Base-by-base conservation (phyloP, 371 early-diverging fungal genomes). In the Thermomucor indicae-seudaticae region DNA sequence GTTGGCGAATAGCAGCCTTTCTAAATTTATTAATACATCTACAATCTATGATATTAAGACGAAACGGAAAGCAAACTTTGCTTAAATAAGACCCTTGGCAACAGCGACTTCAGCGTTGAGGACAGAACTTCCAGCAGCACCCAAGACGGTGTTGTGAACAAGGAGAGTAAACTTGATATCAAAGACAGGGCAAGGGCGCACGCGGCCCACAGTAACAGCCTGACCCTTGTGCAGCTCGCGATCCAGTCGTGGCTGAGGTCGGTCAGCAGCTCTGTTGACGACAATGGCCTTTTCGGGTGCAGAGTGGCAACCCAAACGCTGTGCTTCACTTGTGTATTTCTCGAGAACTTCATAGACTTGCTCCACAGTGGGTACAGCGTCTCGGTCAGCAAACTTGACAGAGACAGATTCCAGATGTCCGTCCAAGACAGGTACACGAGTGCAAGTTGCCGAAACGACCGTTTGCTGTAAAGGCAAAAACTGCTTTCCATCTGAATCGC, bases 211-310 rank as follows among this genome's bases (percentile, higher is more conserved):
- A 16, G 90, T 89, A 37, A 95, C 93, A 23, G 90, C 74, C 69
- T 92, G 88, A 19, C 96, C 97, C 44, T 80, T 79, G 30, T 89
- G 90, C 28, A 81, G 77, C 47, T 87, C 85, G 48, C 91, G 79
- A 68, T 97, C 98, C 43, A 97, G 72, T 34, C 96, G 82, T 28
- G 97, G 97, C 70, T 96, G 98, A 23, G 98, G 98, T 29, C 98
- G 80, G 58, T 96, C 95, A 10, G 75, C 74, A 10, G 81, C 80
- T 41, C 78, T 55, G 40, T 75, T 71, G 10, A 96, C 87, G 19
- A 82, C 64, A 54, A 97, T 92, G 23, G 89, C 80, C 12, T 86
- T 78, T 30, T 75, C 62, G 12, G 97, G 95, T 22, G 95, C 93
- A 4, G 90, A 88, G 54, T 78, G 77, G 53, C 87, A 88, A 0